Conservation (phyloP, 768 basidiomycete genomes). For the Dendrothele bispora region DNA sequence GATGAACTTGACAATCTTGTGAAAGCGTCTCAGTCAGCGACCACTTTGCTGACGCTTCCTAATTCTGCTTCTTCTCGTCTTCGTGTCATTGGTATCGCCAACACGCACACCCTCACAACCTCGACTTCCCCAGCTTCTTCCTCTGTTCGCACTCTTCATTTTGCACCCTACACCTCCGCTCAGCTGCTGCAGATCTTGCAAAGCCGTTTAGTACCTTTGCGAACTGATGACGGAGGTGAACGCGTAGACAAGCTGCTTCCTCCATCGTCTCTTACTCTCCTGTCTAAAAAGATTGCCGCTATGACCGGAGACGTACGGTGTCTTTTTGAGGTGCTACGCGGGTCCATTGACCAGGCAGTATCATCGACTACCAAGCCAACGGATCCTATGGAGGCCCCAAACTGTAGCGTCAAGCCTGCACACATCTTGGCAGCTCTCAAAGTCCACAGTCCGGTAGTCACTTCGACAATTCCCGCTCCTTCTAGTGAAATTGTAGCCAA, state of each 20-base stretch:
- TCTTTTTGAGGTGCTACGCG: constrained; percentile 77
- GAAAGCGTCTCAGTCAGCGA: constrained; percentile 55
- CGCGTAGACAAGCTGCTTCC: constrained; percentile 58
- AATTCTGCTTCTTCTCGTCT: constrained; percentile 49
- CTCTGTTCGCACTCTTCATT: constrained; percentile 70
- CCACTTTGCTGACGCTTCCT: constrained; percentile 69
- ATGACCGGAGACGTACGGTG: constrained; percentile 82
- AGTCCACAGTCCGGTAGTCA: constrained; percentile 53
- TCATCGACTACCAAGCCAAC: constrained; percentile 20
- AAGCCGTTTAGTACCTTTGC: constrained; percentile 58
- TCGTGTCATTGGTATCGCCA: constrained; percentile 83
- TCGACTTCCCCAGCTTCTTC: constrained; percentile 38
- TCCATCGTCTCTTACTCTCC: constrained; percentile 59
- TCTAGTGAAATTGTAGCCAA: constrained; percentile 68
- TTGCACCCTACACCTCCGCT: constrained; percentile 72
- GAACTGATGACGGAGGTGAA: constrained; percentile 28
- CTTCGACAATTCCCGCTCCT: constrained; percentile 21
- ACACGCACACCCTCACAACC: constrained; percentile 81
- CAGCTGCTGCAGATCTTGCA: constrained; percentile 72
- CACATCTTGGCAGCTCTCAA: constrained; percentile 78
- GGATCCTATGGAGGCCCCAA: constrained; percentile 27
- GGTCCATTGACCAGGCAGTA: constrained; percentile 74
- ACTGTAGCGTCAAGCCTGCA: constrained; percentile 52
- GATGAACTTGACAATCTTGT: constrained; percentile 88
- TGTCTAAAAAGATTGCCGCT: constrained; percentile 79